Conservation (phyloP, 192 early-diverging fungal species). For the Backusella sp. region DNA sequence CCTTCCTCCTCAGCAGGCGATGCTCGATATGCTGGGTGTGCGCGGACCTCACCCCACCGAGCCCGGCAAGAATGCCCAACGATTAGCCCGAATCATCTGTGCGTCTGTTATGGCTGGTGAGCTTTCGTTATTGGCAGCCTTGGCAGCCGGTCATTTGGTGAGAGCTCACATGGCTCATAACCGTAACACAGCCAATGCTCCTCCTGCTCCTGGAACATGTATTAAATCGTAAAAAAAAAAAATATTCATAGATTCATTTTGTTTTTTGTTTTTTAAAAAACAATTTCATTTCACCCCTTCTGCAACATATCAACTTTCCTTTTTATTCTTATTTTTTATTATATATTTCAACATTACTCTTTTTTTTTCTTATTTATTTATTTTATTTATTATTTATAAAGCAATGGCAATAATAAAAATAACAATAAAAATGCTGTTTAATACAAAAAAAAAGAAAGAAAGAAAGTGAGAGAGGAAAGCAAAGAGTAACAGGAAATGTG, state of each 20-base stretch:
- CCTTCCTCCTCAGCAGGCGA: slow-evolving; percentile 79
- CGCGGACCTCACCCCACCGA: slow-evolving; percentile 72
- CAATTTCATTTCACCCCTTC: not conserved
- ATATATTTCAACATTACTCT: not conserved
- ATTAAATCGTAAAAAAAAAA: slow-evolving; percentile 43
- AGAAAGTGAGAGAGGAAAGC: not conserved
- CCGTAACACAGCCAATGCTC: slow-evolving; percentile 45
- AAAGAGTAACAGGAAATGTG: too few relatives aligned
- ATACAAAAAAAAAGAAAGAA: not conserved
- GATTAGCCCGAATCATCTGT: slow-evolving; percentile 81
- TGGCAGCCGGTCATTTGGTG: slow-evolving; percentile 91
- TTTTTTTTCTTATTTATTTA: slow-evolving; percentile 7
- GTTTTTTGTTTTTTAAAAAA: not conserved
- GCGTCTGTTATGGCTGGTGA: slow-evolving; percentile 95
- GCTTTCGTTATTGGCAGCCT: slow-evolving; percentile 77
- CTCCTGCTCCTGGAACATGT: slow-evolving; percentile 36
- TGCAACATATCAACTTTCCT: not conserved
- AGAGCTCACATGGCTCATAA: slow-evolving; percentile 88
- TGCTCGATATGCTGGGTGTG: slow-evolving; percentile 87
- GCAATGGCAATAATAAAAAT: not conserved
- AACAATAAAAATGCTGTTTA: not conserved
- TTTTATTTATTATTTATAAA: not conserved
- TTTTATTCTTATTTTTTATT: not conserved
- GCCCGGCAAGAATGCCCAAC: slow-evolving; percentile 86
- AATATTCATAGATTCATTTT: not conserved